phyloP scores from a whole-genome alignment of 1,139 yeast genomes.

The Hanseniaspora gamundiae region DNA sequence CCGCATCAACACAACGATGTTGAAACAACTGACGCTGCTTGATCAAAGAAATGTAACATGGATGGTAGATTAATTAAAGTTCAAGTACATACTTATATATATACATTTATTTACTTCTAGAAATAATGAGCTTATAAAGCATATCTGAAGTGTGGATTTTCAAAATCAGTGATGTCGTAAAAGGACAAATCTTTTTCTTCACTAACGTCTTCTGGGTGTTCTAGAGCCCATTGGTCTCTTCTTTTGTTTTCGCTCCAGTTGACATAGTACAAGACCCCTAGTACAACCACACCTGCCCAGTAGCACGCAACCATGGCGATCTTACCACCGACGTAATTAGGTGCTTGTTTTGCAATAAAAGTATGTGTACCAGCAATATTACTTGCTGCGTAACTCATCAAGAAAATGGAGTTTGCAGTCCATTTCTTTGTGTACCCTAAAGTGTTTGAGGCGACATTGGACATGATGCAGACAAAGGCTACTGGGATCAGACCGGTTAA shows the following conservation, averaged over 20 bases:
- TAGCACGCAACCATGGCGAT: conserved; percentile 29
- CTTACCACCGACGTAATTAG: conserved; percentile 35
- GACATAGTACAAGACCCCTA: conserved; percentile 15
- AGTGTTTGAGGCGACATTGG: conserved; percentile 24
- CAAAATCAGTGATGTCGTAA: conserved; percentile 37
- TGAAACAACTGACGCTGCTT: too few species aligned
- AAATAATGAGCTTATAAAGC: conserved; percentile 15
- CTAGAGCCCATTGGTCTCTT: conserved; percentile 16
- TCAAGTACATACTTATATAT: too few species aligned
- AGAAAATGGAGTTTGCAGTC: conserved; percentile 19
- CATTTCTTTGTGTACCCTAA: conserved; percentile 26
- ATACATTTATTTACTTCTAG: too few species aligned
- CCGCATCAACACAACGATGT: too few species aligned
- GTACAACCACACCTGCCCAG: conserved; percentile 15
- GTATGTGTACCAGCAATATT: conserved; percentile 61
- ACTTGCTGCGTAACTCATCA: conserved; percentile 28
- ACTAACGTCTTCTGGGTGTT: conserved; percentile 14
- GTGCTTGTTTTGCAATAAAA: conserved; percentile 41
- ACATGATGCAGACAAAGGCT: conserved; percentile 26
- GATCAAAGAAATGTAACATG: too few species aligned
- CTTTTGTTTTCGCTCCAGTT: conserved; percentile 15
- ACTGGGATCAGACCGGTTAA: conserved; percentile 25
- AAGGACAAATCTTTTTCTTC: conserved; percentile 32
- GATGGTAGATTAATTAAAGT: too few species aligned
- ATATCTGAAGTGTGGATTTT: conserved; percentile 38